Conservation (phyloP, 805 yeast species). For the Schwanniomyces yamadae region DNA sequence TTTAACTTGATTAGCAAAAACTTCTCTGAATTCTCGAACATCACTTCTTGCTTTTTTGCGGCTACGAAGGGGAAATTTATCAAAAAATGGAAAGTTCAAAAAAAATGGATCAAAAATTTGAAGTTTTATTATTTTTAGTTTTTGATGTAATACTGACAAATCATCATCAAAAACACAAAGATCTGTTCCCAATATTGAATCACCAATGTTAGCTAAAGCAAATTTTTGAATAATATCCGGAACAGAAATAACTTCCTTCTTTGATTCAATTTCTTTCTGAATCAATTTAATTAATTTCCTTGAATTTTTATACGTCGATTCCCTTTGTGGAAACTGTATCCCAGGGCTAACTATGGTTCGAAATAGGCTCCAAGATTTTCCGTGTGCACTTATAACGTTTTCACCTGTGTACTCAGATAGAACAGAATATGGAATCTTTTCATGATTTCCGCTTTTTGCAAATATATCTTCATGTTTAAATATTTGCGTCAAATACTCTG, state of each 20-base stretch:
- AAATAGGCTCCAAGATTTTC: slow-evolving; percentile 49
- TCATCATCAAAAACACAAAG: slow-evolving; percentile 23
- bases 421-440: slow-evolving; percentile 55
- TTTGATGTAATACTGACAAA: slow-evolving; percentile 33
- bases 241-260: slow-evolving; percentile 18
- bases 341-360: slow-evolving; percentile 46
- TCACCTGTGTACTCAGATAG: slow-evolving; percentile 58
- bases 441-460: slow-evolving; percentile 61
- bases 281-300: slow-evolving; percentile 28
- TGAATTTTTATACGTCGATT: slow-evolving; percentile 40
- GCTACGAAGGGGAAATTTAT: slow-evolving; percentile 47
- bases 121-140: slow-evolving; percentile 44
- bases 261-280: slow-evolving; percentile 10
- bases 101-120: slow-evolving; percentile 56
- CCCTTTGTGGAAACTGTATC: slow-evolving; percentile 47
- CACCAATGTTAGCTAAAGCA: slow-evolving; percentile 49
- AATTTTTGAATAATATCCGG: slow-evolving; percentile 46
- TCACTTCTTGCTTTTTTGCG: slow-evolving; percentile 43
- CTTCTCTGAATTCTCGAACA: slow-evolving; percentile 41
- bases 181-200: slow-evolving; percentile 50
- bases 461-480: slow-evolving; percentile 49
- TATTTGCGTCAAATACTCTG: slow-evolving; percentile 45
- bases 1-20: slow-evolving; percentile 34
- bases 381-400: slow-evolving; percentile 60
- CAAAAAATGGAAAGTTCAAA: slow-evolving; percentile 56